Percentiles rank a stretch among this genome's conserved stretches.
Evolutionary conservation across 1,284 basidiomycete genomes (phyloP).

Genomic region (Cutaneotrichosporon spelunceum): DNA sequence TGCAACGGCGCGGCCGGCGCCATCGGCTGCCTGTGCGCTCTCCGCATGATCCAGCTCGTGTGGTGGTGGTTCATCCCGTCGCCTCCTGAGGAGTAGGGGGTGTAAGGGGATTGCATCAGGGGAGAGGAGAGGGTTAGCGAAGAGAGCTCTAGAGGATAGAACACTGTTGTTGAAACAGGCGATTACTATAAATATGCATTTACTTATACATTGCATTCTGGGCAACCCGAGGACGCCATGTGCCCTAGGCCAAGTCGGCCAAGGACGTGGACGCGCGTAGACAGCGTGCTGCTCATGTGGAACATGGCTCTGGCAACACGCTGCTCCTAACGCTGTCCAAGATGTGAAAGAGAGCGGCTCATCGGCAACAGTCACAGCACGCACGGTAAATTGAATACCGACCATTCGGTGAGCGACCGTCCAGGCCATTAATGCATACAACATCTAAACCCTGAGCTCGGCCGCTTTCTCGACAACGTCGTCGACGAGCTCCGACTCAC

Average conservation of each 20-base stretch:
- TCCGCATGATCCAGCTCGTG: conserved; percentile 63
- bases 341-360: too few relatives aligned
- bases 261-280: too few relatives aligned
- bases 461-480: conserved; percentile 2
- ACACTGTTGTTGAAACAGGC: not conserved
- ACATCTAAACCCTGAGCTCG: not conserved
- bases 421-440: not conserved
- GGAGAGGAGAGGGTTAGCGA: not conserved
- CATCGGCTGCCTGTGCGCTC: conserved; percentile 64
- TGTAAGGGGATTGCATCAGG: not conserved
- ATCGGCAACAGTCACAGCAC: too few relatives aligned
- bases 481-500: conserved; percentile 17
- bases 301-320: too few relatives aligned
- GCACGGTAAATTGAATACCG: too few relatives aligned
- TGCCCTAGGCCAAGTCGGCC: too few relatives aligned
- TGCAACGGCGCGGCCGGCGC: conserved; percentile 20
- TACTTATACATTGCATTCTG: too few relatives aligned
- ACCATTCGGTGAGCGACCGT: not conserved
- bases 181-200: not conserved
- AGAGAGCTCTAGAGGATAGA: not conserved
- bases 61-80: conserved; percentile 66
- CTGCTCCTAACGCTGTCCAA: too few relatives aligned
- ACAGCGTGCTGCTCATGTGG: too few relatives aligned
- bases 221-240: too few relatives aligned
- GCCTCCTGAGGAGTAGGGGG: not conserved